Evolutionary conservation across 1,139 yeast species (phyloP), one percentile per base, ranked within the genome.

Genomic region (Pichia sp.): DNA sequence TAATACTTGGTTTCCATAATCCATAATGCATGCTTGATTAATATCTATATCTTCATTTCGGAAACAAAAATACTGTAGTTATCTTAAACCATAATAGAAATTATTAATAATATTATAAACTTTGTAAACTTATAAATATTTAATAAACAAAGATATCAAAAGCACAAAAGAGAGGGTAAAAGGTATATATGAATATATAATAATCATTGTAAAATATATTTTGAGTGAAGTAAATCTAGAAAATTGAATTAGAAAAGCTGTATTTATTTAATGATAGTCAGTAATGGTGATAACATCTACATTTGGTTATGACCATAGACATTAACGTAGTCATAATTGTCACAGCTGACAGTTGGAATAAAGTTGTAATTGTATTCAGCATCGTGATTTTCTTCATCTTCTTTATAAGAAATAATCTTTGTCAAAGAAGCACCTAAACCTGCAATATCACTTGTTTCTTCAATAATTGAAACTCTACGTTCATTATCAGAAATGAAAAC

Each of bases 261-360:
- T n/a, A n/a, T n/a, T n/a, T n/a, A n/a, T n/a, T n/a, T n/a, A n/a
- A n/a, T n/a, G n/a, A n/a, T n/a, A n/a, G n/a, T 6, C 5, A 23
- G 26, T 22, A 33, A 7, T 5, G 16, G 12, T 16, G 24, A 11
- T 33, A 11, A 6, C 12, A 30, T 24, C 39, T 39, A 39, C 39
- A 45, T 39, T 30, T 45, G 48, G 37, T 41, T 43, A 41, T 47
- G 46, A 10, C 50, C 50, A 22, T 41, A 41, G 5, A 47, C 50
- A 35, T 40, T 36, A 10, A 47, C 41, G 30, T 36, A 43, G 4
- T 47, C 47, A 24, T 47, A 41, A 22, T 41, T 40, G 23, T 47
- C 50, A 30, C 39, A 40, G 16, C 39, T 29, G 9, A 47, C 50
- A 22, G 28, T 37, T 27, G 50, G 50, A 10, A 47, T 33, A 30